A percentile compares a stretch with the other conserved stretches of the same genome.
Conservation (phyloP, 257 asterid species). For the Rhazya stricta region DNA sequence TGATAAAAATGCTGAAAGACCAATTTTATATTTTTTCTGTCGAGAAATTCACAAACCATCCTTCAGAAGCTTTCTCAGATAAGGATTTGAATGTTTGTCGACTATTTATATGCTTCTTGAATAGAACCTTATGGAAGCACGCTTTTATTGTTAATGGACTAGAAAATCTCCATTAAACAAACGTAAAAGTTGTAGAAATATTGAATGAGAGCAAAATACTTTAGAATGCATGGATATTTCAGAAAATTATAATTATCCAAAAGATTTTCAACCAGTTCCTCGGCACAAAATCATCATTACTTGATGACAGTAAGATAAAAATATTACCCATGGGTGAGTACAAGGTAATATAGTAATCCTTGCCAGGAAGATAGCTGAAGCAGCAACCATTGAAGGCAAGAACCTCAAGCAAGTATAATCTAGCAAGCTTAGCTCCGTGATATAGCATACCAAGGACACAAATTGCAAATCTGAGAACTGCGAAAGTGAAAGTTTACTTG, state of each 20-base stretch:
- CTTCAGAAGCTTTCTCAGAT: not conserved
- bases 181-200: not conserved
- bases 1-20: not conserved
- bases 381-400: conserved; percentile 80
- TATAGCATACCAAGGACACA: conserved; percentile 57
- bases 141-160: not conserved
- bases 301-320: not conserved
- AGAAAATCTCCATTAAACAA: not conserved
- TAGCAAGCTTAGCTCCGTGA: conserved; percentile 72
- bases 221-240: not conserved
- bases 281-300: not conserved
- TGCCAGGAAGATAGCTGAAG: conserved; percentile 76
- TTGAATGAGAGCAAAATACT: not conserved
- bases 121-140: not conserved
- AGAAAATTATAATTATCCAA: not conserved
- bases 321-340: conserved; percentile 73
- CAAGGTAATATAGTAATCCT: conserved; percentile 48
- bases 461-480: conserved; percentile 49
- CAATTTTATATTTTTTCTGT: not conserved
- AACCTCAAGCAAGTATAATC: conserved; percentile 58
- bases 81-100: not conserved
- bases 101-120: not conserved
- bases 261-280: not conserved
- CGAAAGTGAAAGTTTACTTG: conserved; percentile 14
- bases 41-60: not conserved